Conservation (phyloP, 129 eudicot genomes). For the Tanacetum coccineum region DNA sequence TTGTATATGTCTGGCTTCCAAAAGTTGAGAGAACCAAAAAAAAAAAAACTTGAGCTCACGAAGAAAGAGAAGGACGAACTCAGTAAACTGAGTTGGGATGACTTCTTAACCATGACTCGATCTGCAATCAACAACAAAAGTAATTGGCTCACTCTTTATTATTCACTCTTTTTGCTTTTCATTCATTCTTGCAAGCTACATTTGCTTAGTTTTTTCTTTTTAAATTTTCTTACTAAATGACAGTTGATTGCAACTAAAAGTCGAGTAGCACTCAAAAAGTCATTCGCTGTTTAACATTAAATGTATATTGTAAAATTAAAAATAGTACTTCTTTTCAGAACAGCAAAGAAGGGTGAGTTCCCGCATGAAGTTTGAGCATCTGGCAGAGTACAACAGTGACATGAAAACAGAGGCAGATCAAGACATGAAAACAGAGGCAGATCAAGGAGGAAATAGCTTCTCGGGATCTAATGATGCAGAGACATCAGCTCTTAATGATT, state of each 20-base stretch:
- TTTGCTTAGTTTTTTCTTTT: neutral
- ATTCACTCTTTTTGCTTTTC: neutral
- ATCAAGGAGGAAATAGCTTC: slow-evolving; percentile 46
- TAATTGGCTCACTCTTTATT: slow-evolving; percentile 24
- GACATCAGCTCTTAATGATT: slow-evolving; percentile 27
- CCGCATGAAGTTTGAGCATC: slow-evolving; percentile 45
- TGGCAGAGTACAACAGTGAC: slow-evolving; percentile 32
- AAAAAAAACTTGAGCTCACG: slow-evolving; percentile 73
- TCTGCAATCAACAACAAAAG: slow-evolving; percentile 76
- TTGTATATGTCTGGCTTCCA: slow-evolving; percentile 80
- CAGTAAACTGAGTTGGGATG: slow-evolving; percentile 78
- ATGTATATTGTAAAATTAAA: neutral
- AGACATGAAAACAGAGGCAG: slow-evolving; percentile 40
- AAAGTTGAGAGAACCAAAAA: slow-evolving; percentile 98
- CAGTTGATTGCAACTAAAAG: slow-evolving; percentile 3
- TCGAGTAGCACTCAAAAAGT: slow-evolving; percentile 7
- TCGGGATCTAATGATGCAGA: slow-evolving; percentile 57
- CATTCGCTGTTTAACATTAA: neutral
- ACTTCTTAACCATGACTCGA: slow-evolving; percentile 74
- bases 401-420: too few species aligned
- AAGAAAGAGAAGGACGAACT: slow-evolving; percentile 80
- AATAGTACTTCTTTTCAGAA: slow-evolving; percentile 31
- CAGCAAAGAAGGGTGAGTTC: slow-evolving; percentile 51
- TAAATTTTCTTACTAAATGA: neutral
- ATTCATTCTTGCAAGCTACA: neutral